phyloP scores from a whole-genome alignment of 164 flowering plant species.

The Aristolochia californica region DNA sequence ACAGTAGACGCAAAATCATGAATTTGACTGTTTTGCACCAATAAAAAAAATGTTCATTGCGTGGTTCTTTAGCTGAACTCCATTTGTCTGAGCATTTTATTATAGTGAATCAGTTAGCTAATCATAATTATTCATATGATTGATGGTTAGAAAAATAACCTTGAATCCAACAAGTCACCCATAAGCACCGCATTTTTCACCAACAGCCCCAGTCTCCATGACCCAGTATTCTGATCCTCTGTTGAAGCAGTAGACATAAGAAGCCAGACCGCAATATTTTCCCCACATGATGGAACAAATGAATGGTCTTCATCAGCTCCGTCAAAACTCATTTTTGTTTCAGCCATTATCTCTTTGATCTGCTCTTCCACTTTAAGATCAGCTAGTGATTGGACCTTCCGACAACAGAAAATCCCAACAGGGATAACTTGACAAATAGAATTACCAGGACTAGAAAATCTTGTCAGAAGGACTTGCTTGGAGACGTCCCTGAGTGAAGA shows the following conservation, averaged over 20 bases:
- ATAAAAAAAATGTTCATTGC: neutral
- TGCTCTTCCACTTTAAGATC: conserved; percentile 19
- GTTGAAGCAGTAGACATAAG: conserved; percentile 40
- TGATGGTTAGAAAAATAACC: conserved; percentile 28
- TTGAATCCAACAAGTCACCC: conserved; percentile 52
- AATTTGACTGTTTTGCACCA: neutral
- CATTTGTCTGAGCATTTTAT: too few species aligned
- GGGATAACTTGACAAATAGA: conserved; percentile 44
- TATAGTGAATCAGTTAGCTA: too few species aligned
- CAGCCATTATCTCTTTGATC: conserved; percentile 27
- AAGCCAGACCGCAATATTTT: conserved; percentile 64
- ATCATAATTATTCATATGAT: too few species aligned
- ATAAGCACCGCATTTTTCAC: conserved; percentile 43
- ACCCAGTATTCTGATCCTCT: conserved; percentile 18
- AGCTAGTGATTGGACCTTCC: conserved; percentile 15
- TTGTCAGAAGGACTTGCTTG: conserved; percentile 44
- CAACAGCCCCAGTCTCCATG: conserved; percentile 74
- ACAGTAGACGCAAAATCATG: neutral
- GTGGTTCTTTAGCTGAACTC: too few species aligned
- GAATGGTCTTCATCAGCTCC: conserved; percentile 9
- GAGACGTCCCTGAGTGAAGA: conserved; percentile 55
- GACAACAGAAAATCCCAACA: conserved; percentile 41
- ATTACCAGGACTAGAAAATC: conserved; percentile 41
- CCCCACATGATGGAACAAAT: conserved; percentile 19
- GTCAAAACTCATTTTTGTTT: conserved; percentile 32